A percentile compares a stretch with the other conserved stretches of the same genome.
These are phyloP conservation scores for Penicillium sp. DNA, from an alignment of 2,329 filamentous ascomycete species.

Conservation along the genomic window DNA sequence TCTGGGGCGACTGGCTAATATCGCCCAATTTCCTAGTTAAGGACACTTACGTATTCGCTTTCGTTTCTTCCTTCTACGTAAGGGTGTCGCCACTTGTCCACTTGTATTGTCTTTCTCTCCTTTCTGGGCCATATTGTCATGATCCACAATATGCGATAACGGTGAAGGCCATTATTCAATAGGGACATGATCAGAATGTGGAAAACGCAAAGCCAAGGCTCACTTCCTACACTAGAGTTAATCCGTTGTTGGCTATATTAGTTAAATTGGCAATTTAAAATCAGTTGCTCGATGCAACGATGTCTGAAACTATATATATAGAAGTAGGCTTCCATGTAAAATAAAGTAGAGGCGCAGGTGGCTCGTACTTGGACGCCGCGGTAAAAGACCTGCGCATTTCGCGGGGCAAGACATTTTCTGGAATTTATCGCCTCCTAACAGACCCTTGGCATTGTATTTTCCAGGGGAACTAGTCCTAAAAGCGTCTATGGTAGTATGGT, in stretches of 20 bases:
- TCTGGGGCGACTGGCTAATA: neutral
- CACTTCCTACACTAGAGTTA: neutral
- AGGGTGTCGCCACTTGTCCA: conserved; percentile 1
- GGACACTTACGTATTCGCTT: conserved; percentile 2
- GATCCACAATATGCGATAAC: neutral
- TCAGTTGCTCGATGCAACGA: neutral
- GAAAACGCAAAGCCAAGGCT: conserved; percentile 1
- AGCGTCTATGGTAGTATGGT: neutral
- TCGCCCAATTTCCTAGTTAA: neutral
- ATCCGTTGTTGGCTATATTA: neutral
- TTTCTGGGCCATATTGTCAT: neutral
- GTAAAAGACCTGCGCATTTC: neutral
- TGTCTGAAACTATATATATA: neutral
- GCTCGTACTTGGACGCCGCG: neutral
- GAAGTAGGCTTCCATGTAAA: neutral
- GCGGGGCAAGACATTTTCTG: neutral
- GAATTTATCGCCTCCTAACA: neutral
- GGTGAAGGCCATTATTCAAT: neutral
- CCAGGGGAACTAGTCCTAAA: neutral
- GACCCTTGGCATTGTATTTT: neutral
- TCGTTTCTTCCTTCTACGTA: neutral
- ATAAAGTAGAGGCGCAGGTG: neutral
- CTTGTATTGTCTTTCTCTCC: neutral
- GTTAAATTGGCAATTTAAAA: neutral
- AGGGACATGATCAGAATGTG: neutral